Base-by-base conservation (phyloP, 371 early-diverging fungal species). In the Parasitella parasitica region DNA sequence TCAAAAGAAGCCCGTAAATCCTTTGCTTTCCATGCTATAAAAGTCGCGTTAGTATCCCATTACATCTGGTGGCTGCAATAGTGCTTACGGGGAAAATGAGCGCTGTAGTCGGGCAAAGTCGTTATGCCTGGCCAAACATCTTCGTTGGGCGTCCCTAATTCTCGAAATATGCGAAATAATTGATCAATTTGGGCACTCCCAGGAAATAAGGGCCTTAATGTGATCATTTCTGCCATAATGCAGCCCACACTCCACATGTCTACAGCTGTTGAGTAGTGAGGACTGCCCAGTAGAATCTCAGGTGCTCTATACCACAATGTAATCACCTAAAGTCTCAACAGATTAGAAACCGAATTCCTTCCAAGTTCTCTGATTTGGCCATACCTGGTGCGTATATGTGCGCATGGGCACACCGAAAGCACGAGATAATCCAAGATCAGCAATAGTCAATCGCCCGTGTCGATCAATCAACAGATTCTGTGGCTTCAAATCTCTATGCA, bases 211-310 rank as follows among this genome's bases (percentile, higher is more conserved):
- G 99, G 94, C 30, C 72, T 70, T 35, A 87, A 71, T 32, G 77
- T 70, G 30, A 89, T 83, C 92, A 99, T 94, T 77, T 99, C 99
- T 18, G 95, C 96, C 79, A 97, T 92, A 59, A 99, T 96, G 73
- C 96, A 96, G 0, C 99, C 99, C 27, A 97, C 85, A 63, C 92
- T 91, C 99, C 99, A 99, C 82, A 99, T 95, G 77, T 99, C 99
- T 43, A 99, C 89, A 5, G 90, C 91, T 8, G 90, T 94, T 6
- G 92, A 87, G 75, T 99, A 99, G 61, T 93, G 89, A 51, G 86
- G 87, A 13, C 86, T 82, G 4, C 98, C 99, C 64, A 97, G 78
- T 37, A 99, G 75, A 49, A 99, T 91, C 76, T 99, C 99, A 6
- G 99, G 99, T 6, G 98, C 84, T 54, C 99, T 86, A 73, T 99